phyloP scores from a whole-genome alignment of 1,139 yeast genomes.

The Yamadazyma trypodendri region DNA sequence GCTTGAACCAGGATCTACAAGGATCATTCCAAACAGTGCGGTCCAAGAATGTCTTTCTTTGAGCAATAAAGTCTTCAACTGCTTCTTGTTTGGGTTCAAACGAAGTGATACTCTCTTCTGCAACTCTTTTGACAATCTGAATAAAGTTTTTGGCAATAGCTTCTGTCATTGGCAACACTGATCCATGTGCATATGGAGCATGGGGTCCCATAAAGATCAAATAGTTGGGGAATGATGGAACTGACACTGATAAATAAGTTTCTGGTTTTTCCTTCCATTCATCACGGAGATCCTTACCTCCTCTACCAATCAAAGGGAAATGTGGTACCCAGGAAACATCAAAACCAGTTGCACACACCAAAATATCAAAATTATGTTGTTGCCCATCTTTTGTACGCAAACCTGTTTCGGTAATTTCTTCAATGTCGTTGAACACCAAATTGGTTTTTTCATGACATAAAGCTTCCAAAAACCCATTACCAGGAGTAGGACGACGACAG shows the following conservation, averaged over 20 bases:
- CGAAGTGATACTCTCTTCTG: conserved; percentile 1
- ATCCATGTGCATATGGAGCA: conserved; percentile 4
- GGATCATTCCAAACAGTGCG: conserved; percentile 4
- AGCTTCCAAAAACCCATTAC: conserved; percentile 4
- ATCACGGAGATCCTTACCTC: conserved; percentile 2
- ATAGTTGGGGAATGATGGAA: conserved; percentile 3
- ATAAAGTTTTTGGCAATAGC: conserved; percentile 3
- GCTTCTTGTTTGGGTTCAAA: conserved; percentile 5
- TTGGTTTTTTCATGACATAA: conserved; percentile 3
- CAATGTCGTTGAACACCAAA: conserved; percentile 2
- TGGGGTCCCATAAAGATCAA: conserved; percentile 5
- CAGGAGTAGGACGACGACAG: conserved; percentile 5
- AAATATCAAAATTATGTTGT: conserved; percentile 3
- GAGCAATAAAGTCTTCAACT: conserved; percentile 1
- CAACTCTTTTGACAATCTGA: conserved; percentile 1
- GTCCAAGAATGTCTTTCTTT: conserved; percentile 2
- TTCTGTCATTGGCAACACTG: conserved; percentile 2
- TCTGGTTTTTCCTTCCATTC: conserved; percentile 4
- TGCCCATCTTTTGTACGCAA: conserved; percentile 18
- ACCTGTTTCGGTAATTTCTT: conserved; percentile 6
- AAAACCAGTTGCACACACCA: conserved; percentile 5
- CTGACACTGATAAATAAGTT: conserved; percentile 3
- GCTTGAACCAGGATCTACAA: conserved; percentile 4
- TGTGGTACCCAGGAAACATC: conserved; percentile 4
- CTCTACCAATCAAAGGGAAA: conserved; percentile 5